Conservation (phyloP, 1,284 basidiomycete species). For the Cutaneotrichosporon cyanovorans region DNA sequence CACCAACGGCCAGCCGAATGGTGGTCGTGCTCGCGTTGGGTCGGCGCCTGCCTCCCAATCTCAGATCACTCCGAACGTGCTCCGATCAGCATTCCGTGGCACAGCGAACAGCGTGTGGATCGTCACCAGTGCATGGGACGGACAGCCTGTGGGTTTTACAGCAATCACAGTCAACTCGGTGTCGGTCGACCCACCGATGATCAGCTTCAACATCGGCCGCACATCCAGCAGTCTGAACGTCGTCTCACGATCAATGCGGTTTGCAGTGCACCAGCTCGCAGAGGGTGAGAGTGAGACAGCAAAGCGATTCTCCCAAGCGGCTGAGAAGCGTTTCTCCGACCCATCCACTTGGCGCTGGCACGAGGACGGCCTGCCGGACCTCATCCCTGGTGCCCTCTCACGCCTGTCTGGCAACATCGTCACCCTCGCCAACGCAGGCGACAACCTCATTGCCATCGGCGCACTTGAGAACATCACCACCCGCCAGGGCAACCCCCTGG, state of each 20-base stretch:
- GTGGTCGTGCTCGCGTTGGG: not conserved
- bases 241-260: conserved; percentile 9
- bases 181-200: conserved; percentile 13
- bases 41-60: not conserved
- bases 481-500: conserved; percentile 7
- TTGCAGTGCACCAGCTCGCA: conserved; percentile 10
- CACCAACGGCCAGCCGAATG: not conserved
- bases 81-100: conserved; percentile 10
- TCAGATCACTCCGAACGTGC: not conserved
- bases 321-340: conserved; percentile 11
- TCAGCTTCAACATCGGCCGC: conserved; percentile 14
- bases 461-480: conserved; percentile 1
- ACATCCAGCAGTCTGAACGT: conserved; percentile 4
- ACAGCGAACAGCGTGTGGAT: conserved; percentile 12
- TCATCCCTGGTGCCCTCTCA: conserved; percentile 2
- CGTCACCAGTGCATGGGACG: conserved; percentile 7
- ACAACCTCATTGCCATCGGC: conserved; percentile 15
- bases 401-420: conserved; percentile 10
- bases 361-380: conserved; percentile 8
- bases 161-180: conserved; percentile 17
- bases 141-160: conserved; percentile 12
- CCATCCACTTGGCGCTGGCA: conserved; percentile 8
- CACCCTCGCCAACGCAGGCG: conserved; percentile 8
- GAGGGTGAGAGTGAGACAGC: conserved; percentile 5
- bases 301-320: conserved; percentile 4